Conservation (phyloP, 306 rosid species). For the Vigna unguiculata region DNA sequence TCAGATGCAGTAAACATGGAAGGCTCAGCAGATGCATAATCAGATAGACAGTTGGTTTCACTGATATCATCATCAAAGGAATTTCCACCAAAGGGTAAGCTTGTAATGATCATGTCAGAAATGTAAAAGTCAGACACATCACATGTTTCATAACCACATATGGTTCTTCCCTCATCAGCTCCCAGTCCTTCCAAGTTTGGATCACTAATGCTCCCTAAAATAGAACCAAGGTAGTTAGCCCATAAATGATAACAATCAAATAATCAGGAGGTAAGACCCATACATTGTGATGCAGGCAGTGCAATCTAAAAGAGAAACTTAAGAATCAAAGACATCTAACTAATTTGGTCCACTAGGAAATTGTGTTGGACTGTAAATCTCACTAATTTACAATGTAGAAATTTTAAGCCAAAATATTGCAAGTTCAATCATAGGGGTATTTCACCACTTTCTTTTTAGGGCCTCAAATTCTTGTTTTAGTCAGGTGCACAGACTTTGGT, state of each 20-base stretch:
- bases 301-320: conserved; percentile 15
- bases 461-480: conserved; percentile 15
- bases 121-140: conserved; percentile 90
- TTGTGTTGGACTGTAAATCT: conserved; percentile 1
- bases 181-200: conserved; percentile 59
- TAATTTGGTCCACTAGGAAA: conserved; percentile 25
- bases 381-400: background rate
- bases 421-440: background rate
- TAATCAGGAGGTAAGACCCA: conserved; percentile 2
- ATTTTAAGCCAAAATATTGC: conserved; percentile 6
- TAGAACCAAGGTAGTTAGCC: conserved; percentile 33
- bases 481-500: conserved; percentile 1
- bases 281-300: conserved; percentile 5
- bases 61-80: conserved; percentile 58
- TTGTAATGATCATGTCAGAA: conserved; percentile 92
- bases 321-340: background rate
- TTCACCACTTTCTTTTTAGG: background rate
- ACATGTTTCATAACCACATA: conserved; percentile 67
- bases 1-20: conserved; percentile 71
- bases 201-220: conserved; percentile 54
- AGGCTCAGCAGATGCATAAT: conserved; percentile 65
- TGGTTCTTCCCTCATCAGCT: conserved; percentile 65
- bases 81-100: conserved; percentile 69
- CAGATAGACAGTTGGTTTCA: conserved; percentile 60
- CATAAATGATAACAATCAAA: conserved; percentile 7